A percentile compares a stretch with the other conserved stretches of the same genome.
Conservation (phyloP, 169 alveolate genomes). For the Eimeria nieschulzi region DNA sequence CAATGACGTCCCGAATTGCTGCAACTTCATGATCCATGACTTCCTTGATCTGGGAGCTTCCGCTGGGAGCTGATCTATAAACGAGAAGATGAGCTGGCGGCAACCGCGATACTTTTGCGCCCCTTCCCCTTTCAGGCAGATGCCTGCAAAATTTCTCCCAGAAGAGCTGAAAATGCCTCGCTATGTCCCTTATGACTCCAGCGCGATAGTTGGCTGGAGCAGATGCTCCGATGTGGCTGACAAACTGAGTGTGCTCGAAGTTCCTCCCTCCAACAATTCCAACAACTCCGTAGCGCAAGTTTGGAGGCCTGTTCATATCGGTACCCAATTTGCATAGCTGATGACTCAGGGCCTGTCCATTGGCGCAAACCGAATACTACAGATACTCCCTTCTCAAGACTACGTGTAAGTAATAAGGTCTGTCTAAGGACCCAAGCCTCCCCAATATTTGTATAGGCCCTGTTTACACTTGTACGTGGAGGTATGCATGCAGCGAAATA, state of each 20-base stretch:
- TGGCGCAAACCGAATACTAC: too few species aligned
- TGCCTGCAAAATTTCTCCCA: slow-evolving; percentile 21
- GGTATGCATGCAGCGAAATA: too few species aligned
- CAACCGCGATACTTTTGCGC: background rate
- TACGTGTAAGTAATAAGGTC: too few species aligned
- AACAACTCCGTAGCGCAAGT: slow-evolving; percentile 52
- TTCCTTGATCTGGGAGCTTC: slow-evolving; percentile 52
- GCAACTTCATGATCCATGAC: slow-evolving; percentile 48
- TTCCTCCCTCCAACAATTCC: slow-evolving; percentile 64
- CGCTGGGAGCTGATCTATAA: slow-evolving; percentile 62
- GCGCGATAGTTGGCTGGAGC: slow-evolving; percentile 53
- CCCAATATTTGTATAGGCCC: too few species aligned
- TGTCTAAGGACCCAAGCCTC: too few species aligned
- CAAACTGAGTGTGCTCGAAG: slow-evolving; percentile 46
- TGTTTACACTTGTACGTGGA: too few species aligned
- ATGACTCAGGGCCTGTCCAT: background rate
- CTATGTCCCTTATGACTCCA: slow-evolving; percentile 58
- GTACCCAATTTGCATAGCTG: background rate
- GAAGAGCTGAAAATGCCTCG: slow-evolving; percentile 40
- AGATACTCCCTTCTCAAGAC: too few species aligned
- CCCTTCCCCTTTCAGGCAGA: background rate
- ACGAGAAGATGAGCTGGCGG: slow-evolving; percentile 55
- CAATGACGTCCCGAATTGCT: slow-evolving; percentile 36
- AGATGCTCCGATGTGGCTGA: slow-evolving; percentile 61
- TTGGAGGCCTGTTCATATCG: slow-evolving; percentile 36